Base-by-base conservation (phyloP, 148 eudicot genomes). In the Rhododendron ovatum region DNA sequence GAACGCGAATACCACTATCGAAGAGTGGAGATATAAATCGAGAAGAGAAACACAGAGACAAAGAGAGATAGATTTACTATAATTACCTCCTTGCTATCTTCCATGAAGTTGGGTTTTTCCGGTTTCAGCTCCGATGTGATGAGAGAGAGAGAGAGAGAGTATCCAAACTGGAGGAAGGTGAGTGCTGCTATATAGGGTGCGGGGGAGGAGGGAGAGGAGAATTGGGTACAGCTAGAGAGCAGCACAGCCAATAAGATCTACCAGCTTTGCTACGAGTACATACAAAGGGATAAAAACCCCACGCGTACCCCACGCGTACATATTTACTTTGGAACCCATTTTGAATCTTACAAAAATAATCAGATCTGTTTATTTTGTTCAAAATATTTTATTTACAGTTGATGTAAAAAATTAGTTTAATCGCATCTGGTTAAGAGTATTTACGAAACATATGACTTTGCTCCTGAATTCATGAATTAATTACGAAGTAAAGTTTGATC, bases 1-100 rank as follows among this genome's bases (percentile, higher is more conserved):
- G 14, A 67, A 26, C 28, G 37, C 74, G 26, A 67, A 26, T 55
- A 48, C 12, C 48, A 20, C 39, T 0, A 12, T 20, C 4, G 8
- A 55, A 35, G 15, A 8, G 1, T 0, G 41, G 39, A 57, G 4
- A 33, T 14, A 15, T 20, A 5, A 50, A 11, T 45, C 4, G 53
- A 61, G 28, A 65, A 55, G 7, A 4, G 61, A 18, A 55, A 55
- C 61, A 55, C 61, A 4, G 22, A 57, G 30, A 63, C 11, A 63
- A 18, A 41, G 53, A 82, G 37, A 63, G 84, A 43, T 1, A 43
- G 50, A 24, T 28, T 5, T 33, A 61, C 35, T 41, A 33, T 20
- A 37, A 63, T 78, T 78, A 87, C 89, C 89, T 87, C 89, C 89
- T 84, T 87, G 82, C 81, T 84, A 53, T 84, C 89, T 84, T 84